phyloP scores from a whole-genome alignment of 2,329 filamentous ascomycete species.

The Penicillium oxalicum region DNA sequence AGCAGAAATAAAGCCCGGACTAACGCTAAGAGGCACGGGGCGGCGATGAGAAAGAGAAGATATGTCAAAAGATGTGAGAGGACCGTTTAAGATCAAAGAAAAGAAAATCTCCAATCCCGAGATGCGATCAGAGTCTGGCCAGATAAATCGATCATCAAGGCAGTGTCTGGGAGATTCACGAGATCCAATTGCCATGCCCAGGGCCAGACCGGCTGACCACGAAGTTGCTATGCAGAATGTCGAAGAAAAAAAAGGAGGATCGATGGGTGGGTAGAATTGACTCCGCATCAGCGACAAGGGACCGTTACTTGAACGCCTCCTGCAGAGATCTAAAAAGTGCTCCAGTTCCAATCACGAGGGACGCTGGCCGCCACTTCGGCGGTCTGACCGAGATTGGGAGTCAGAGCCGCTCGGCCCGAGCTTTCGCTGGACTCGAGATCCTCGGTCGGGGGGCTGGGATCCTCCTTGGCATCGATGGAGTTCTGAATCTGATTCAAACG shows the following conservation, averaged over 20 bases:
- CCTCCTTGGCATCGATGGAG: conserved; percentile 25
- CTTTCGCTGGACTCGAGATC: conserved; percentile 18
- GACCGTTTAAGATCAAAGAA: no score
- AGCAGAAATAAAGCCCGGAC: no score
- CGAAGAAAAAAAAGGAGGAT: not conserved
- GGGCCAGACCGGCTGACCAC: conserved; percentile 15
- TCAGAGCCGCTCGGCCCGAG: conserved; percentile 16
- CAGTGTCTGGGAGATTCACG: conserved; percentile 2
- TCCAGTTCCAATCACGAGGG: conserved; percentile 57
- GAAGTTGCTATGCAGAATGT: not conserved
- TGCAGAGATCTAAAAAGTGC: conserved; percentile 46
- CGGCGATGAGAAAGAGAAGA: no score
- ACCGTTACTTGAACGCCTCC: no score
- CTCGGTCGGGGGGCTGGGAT: conserved; percentile 19
- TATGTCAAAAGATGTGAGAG: no score
- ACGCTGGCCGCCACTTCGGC: conserved; percentile 50
- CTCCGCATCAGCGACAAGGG: no score
- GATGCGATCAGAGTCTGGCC: no score
- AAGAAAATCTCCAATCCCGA: no score
- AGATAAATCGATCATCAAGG: not conserved
- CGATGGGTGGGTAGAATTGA: no score
- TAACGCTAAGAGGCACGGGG: no score
- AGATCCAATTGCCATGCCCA: conserved; percentile 9
- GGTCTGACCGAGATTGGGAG: conserved; percentile 23
- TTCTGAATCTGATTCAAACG: conserved; percentile 48